phyloP scores from a whole-genome alignment of 176 grass and related monocot species.

The Zea luxurians region DNA sequence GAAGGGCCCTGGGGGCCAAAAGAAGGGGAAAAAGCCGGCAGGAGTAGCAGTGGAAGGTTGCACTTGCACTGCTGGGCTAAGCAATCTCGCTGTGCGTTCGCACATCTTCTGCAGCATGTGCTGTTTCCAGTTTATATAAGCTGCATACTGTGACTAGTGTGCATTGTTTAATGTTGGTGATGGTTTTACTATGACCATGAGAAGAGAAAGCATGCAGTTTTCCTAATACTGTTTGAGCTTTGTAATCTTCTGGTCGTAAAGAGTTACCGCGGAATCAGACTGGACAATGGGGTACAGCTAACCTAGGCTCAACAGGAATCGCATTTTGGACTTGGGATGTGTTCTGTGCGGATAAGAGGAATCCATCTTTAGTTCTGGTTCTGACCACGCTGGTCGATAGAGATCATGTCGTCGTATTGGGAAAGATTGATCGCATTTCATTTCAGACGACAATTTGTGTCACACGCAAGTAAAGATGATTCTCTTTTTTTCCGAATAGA shows the following conservation, averaged over 20 bases:
- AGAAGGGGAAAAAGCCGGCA: conserved; percentile 15
- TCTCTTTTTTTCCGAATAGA: too few relatives aligned
- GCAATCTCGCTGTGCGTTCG: conserved; percentile 27
- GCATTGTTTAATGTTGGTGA: conserved; percentile 26
- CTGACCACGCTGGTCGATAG: not conserved
- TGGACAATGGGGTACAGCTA: not conserved
- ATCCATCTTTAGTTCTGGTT: not conserved
- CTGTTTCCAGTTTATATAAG: not conserved
- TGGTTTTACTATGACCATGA: conserved; percentile 29
- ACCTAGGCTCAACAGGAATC: too few relatives aligned
- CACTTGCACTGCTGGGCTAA: conserved; percentile 39
- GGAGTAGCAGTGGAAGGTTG: conserved; percentile 12
- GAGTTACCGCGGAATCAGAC: not conserved
- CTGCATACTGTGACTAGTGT: not conserved
- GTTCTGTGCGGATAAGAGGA: conserved; percentile 4
- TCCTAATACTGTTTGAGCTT: conserved; percentile 6
- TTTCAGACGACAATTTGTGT: not conserved
- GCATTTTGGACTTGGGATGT: not conserved
- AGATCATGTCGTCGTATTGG: not conserved
- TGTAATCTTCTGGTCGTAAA: not conserved
- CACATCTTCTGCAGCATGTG: conserved; percentile 30
- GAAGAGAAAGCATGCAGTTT: conserved; percentile 5
- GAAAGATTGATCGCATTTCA: not conserved
- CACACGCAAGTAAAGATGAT: not conserved
- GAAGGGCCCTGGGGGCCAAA: conserved; percentile 20